A percentile compares a stretch with the other conserved stretches of the same genome.
Evolutionary conservation across 2,329 filamentous ascomycete genomes (phyloP).

Genomic region (Blastomyces gilchristii): DNA sequence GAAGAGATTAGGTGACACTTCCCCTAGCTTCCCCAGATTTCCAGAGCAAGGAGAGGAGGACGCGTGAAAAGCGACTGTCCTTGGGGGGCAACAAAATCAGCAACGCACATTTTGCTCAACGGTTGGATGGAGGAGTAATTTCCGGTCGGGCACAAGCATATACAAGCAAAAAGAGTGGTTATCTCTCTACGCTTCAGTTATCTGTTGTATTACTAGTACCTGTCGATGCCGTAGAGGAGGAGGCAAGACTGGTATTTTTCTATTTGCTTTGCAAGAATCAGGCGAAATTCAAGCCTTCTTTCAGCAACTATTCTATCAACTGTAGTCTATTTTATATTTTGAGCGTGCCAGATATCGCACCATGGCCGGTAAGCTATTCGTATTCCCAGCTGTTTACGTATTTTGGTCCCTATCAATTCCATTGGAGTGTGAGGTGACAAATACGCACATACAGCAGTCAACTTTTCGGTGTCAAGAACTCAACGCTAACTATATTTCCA

Average conservation of each 20-base stretch:
- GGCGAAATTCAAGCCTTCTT: constrained; percentile 10
- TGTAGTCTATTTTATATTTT: constrained; percentile 30
- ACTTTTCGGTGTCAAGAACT: constrained; percentile 10
- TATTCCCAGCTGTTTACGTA: constrained; percentile 20
- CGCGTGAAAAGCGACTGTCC: not conserved
- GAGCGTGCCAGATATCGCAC: constrained; percentile 22
- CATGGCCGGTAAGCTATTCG: constrained; percentile 52
- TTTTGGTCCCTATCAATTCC: constrained; percentile 3
- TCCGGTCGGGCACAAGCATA: constrained; percentile 17
- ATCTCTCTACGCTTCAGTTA: constrained; percentile 23
- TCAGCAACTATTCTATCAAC: constrained; percentile 15
- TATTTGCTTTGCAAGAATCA: constrained; percentile 10
- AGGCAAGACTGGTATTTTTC: constrained; percentile 8
- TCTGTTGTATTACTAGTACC: constrained; percentile 32
- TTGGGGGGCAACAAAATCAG: not conserved
- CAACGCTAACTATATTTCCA: constrained; percentile 20
- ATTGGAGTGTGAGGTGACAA: constrained; percentile 3
- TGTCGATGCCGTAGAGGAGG: constrained; percentile 33
- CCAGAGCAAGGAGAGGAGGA: not conserved
- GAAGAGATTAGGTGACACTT: not conserved
- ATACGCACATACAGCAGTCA: constrained; percentile 9
- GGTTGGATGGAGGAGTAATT: constrained; percentile 22
- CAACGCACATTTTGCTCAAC: not conserved
- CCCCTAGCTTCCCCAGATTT: constrained; percentile 1
- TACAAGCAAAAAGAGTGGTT: constrained; percentile 16